phyloP scores from a whole-genome alignment of 257 asterid species.

The Gentiana dahurica region DNA sequence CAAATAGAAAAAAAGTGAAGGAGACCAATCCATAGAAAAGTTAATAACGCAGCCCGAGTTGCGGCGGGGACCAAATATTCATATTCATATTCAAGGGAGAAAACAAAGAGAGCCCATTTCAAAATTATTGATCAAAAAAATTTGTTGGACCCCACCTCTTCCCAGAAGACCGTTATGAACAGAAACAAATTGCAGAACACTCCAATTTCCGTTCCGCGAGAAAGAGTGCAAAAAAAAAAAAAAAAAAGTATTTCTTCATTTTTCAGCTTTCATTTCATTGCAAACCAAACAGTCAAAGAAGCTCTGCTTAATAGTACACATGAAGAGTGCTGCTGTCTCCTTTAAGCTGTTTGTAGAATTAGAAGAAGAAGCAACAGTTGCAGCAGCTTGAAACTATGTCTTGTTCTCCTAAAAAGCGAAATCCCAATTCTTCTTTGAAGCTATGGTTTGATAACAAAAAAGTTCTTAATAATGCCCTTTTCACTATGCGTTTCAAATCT shows the following conservation, averaged over 20 bases:
- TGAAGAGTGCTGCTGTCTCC: neutral
- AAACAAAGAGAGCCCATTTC: slow-evolving; percentile 11
- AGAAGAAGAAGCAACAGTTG: slow-evolving; percentile 2
- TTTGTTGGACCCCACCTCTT: slow-evolving; percentile 14
- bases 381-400: slow-evolving; percentile 22
- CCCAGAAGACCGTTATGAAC: slow-evolving; percentile 28
- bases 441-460: slow-evolving; percentile 55
- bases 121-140: slow-evolving; percentile 11
- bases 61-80: too few relatives aligned
- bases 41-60: too few relatives aligned
- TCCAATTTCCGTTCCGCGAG: too few relatives aligned
- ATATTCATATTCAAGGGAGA: neutral
- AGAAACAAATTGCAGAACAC: slow-evolving; percentile 1
- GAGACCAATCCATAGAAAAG: too few relatives aligned
- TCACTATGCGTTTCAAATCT: slow-evolving; percentile 51
- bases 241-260: neutral
- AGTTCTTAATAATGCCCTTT: slow-evolving; percentile 45
- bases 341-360: slow-evolving; percentile 3
- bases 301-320: neutral
- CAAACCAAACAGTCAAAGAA: neutral
- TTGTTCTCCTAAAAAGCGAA: slow-evolving; percentile 40
- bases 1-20: too few relatives aligned
- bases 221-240: neutral
- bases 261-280: neutral
- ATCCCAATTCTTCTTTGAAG: slow-evolving; percentile 27